These are phyloP conservation scores for Filobasidium uniguttulatum DNA, from an alignment of 1,284 basidiomycete genomes.

Conservation along the genomic window DNA sequence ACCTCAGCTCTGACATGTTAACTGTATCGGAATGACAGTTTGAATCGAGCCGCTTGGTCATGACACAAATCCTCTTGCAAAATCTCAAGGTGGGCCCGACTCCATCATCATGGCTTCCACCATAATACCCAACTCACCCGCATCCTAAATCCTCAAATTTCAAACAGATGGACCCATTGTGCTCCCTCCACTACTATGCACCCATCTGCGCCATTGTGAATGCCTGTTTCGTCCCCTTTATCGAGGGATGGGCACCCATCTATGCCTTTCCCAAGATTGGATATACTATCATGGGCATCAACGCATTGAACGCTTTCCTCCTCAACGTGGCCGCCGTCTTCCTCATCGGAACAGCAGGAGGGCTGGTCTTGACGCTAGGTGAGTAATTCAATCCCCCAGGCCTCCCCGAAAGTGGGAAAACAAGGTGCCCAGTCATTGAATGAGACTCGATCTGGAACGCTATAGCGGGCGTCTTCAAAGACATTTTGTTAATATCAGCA, in stretches of 20 bases:
- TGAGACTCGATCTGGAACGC: background rate
- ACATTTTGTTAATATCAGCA: conserved; percentile 68
- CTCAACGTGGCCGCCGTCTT: conserved; percentile 83
- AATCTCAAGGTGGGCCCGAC: conserved; percentile 51
- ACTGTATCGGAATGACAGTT: conserved; percentile 19
- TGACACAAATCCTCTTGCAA: conserved; percentile 91
- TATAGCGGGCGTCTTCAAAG: conserved; percentile 73
- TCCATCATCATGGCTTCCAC: too few relatives aligned
- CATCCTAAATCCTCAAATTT: background rate
- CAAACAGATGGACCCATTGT: conserved; percentile 72
- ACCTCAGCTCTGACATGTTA: background rate
- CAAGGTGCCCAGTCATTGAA: background rate
- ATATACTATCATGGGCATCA: conserved; percentile 60
- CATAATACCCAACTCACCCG: too few relatives aligned
- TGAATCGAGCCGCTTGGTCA: conserved; percentile 57
- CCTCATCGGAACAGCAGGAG: conserved; percentile 67
- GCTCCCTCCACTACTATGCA: conserved; percentile 89
- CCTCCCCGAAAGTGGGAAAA: too few relatives aligned
- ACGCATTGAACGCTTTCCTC: conserved; percentile 76
- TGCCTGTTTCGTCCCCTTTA: conserved; percentile 66
- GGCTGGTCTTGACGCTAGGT: conserved; percentile 67
- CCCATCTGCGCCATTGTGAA: conserved; percentile 89
- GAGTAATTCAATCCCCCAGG: too few relatives aligned
- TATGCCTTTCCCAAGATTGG: conserved; percentile 58
- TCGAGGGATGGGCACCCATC: conserved; percentile 80